Base-by-base conservation (phyloP, 257 asterid genomes). In the Haberlea rhodopensis region DNA sequence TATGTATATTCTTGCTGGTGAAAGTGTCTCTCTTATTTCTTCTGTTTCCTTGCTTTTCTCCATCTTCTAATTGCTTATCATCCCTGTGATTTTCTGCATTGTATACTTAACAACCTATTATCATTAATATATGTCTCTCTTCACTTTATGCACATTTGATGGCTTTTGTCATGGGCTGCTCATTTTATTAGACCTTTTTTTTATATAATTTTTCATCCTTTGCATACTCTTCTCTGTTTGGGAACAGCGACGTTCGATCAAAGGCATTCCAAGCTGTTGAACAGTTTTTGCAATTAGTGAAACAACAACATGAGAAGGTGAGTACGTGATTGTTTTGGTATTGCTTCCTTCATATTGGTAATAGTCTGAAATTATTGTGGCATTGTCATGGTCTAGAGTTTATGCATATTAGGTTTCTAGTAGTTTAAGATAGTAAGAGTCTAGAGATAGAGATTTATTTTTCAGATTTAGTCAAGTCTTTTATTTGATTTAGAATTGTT, bases 211-310 rank as follows among this genome's bases (percentile, higher is more conserved):
- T 55, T 59, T 40, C 51, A 23, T 65, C 43, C 22, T 34, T 57
- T 43, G 32, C 63, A 59, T 31, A 53, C 51, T 69, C 54, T 74
- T 19, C 60, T 62, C 53, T 63, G 48, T 63, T n/a, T 62, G 48
- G 72, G 45, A 61, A 49, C 84, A 92, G 99, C 64, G 96, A 92
- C 48, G 97, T 92, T 59, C 89, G 95, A 63, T 79, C 86, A 52
- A 87, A 92, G 79, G 97, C 97, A 67, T 89, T 86, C 76, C 84
- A 87, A 85, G 96, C 96, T 8, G 97, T 87, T 70, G 99, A 92
- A 63, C 99, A 89, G 58, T 92, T 92, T 78, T 69, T 92, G 87
- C 96, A 87, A 69, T 57, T 87, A 76, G 90, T 92, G 85, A 92
- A 81, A 73, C 94, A 89, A 65, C 64, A 73, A 69, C 79, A 86